phyloP scores from a whole-genome alignment of 495 filamentous ascomycete genomes.

The Penicillium argentinense region DNA sequence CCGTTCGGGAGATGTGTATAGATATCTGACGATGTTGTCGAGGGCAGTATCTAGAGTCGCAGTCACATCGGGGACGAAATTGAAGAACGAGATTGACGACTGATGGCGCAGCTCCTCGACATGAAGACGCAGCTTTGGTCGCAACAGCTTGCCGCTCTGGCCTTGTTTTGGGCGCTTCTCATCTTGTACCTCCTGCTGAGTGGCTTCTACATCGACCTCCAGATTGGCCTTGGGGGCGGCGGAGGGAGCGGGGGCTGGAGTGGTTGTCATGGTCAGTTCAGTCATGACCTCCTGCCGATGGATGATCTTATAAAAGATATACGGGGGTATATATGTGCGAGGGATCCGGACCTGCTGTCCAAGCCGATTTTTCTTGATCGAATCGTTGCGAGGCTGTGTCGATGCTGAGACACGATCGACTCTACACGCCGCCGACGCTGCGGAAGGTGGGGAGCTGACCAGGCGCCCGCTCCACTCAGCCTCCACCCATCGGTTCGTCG shows the following conservation, averaged over 20 bases:
- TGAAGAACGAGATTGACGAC: conserved; percentile 63
- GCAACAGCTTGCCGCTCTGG: conserved; percentile 17
- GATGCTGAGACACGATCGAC: too few relatives aligned
- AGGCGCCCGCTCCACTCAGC: conserved; percentile 1
- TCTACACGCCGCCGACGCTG: too few relatives aligned
- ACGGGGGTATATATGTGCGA: too few relatives aligned
- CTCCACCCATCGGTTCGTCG: not conserved
- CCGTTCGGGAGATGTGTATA: conserved; percentile 52
- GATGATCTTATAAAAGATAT: too few relatives aligned
- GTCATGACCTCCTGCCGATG: not conserved
- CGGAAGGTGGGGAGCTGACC: conserved; percentile 10
- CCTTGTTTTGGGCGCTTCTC: not conserved
- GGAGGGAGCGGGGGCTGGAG: conserved; percentile 9
- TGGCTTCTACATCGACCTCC: not conserved
- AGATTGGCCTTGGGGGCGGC: conserved; percentile 11
- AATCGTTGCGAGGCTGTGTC: too few relatives aligned
- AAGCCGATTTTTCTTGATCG: too few relatives aligned
- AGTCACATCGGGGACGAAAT: conserved; percentile 53
- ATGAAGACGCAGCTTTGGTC: conserved; percentile 69
- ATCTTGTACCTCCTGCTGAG: not conserved
- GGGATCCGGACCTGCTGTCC: too few relatives aligned
- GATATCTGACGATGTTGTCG: conserved; percentile 59
- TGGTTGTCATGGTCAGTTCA: conserved; percentile 8
- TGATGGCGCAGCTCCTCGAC: conserved; percentile 66
- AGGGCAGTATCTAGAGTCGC: conserved; percentile 61